Base-by-base conservation (phyloP, 2,329 filamentous ascomycete species). In the Xylaria sp. region DNA sequence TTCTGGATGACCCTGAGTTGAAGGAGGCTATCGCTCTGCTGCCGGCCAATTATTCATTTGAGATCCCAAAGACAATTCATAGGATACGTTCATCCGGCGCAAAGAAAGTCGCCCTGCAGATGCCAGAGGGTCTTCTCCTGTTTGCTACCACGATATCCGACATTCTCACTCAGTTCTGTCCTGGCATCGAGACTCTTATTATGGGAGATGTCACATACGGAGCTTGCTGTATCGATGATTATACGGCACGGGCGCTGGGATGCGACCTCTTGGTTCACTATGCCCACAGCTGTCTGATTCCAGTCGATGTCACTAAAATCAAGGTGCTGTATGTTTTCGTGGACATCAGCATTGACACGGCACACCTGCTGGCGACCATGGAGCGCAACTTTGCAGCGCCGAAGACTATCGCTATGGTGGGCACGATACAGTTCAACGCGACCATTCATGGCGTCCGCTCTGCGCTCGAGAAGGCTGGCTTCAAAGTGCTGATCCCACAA, bases 141-240 rank as follows among this genome's bases (percentile, higher is more conserved):
- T 99, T 99, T 79, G 96, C 96, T 25, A 98, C 96, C 32, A 99
- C 96, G 44, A 95, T 99, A 74, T 97, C 96, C 3, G 96, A 99
- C 79, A 98, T 99, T 76, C 85, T 99, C 57, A 93, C 92, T 0
- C 92, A 94, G 78, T 99, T 99, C 83, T 99, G 96, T 78, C 92
- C 94, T 0, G 94, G 92, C 1, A 91, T 92, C 50, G 93, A 97
- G 79, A 98, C 95, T 1, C 86, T 98, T 63, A 99, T 99, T 80
- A 99, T 99, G 96, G 96, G 96, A 70, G 96, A 99, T 79, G 96
- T 99, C 52, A 99, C 96, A 0, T 99, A 99, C 80, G 96, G 96
- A 72, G 96, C 96, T 25, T 99, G 96, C 84, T 99, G 96, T 79
- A 98, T 99, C 76, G 96, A 99, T 80, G 96, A 99, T 82, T 99